A percentile compares a stretch with the other conserved stretches of the same genome.
Evolutionary conservation across 805 yeast species (phyloP).

Genomic region (Suhomyces prunicola): DNA sequence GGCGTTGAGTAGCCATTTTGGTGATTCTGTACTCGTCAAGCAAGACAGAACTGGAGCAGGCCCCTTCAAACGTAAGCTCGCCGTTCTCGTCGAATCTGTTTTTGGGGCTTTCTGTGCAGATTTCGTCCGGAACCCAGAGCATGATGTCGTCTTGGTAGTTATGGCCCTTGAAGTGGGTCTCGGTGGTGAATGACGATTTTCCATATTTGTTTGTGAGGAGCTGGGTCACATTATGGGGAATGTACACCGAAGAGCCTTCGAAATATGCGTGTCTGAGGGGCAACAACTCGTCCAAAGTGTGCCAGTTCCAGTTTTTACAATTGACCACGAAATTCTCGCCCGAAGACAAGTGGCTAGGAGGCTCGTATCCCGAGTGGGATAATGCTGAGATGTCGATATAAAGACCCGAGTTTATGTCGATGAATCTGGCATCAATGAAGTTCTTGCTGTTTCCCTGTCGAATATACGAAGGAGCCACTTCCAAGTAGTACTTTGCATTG

Average conservation of each 20-base stretch:
- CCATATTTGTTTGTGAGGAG: conserved; percentile 35
- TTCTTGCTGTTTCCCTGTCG: conserved; percentile 54
- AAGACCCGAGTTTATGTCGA: conserved; percentile 46
- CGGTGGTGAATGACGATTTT: conserved; percentile 25
- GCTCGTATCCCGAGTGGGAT: conserved; percentile 20
- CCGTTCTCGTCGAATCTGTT: conserved; percentile 16
- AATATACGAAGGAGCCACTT: conserved; percentile 19
- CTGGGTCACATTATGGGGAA: conserved; percentile 31
- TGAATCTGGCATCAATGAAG: conserved; percentile 53
- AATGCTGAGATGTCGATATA: conserved; percentile 42
- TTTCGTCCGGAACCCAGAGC: conserved; percentile 45
- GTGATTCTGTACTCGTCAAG: conserved; percentile 38
- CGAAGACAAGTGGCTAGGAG: conserved; percentile 1
- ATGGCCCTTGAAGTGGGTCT: conserved; percentile 24
- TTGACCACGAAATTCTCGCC: conserved; percentile 21
- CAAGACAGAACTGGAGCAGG: conserved; percentile 33
- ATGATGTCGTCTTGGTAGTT: conserved; percentile 42
- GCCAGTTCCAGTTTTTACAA: conserved; percentile 42
- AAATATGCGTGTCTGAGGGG: conserved; percentile 36
- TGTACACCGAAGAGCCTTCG: conserved; percentile 35
- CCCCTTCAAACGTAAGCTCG: conserved; percentile 33
- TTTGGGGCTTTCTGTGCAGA: conserved; percentile 21
- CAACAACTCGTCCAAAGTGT: conserved; percentile 30
- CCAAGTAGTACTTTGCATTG: conserved; percentile 16
- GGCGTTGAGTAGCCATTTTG: conserved; percentile 23